Base-by-base conservation (phyloP, 352 stramenopile species). In the Blastocystis sp. region DNA sequence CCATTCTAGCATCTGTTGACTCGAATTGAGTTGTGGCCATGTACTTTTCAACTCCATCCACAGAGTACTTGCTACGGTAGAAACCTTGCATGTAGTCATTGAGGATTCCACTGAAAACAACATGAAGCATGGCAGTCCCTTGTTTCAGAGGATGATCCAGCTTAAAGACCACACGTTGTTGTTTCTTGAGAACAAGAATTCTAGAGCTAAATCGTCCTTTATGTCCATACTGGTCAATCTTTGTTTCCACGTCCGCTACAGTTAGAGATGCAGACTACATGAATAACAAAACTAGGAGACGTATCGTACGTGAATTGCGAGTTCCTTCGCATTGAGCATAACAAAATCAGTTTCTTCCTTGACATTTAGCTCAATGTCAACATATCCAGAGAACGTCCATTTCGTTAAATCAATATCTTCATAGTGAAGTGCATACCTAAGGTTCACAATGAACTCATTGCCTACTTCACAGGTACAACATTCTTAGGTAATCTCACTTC, bases 71-170 rank as follows among this genome's bases (percentile, higher is more conserved):
- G 32, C 90, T 94, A 58, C 95, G 92, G 90, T 98, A 98, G 89
- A 98, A 98, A 42, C 95, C 95, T 46, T 93, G 92, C 90, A 98
- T 94, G 89, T 96, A 92, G 90, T 97, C 94, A 89, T 94, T 95
- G 37, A 95, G 88, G 63, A 91, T 90, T 32, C 92, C 92, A 43
- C 57, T 80, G 88, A 92, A 94, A 14, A 89, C 66, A 77, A 95
- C 90, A 14, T 88, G 89, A 24, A 95, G 86, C 24, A 88, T 51
- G 46, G 91, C 89, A 2, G 27, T 88, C 43, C 89, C 89, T 42
- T 89, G 91, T 52, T 88, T 57, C 59, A 94, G 57, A 56, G 88
- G 89, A 5, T 59, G 51, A 46, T 89, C 87, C 24, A 89, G 89
- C 21, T 88, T 71, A 49, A 75, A 83, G 0, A 43, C 32, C 24